phyloP scores from a whole-genome alignment of 352 stramenopile genomes.

The Globisporangium cylindrosporum region DNA sequence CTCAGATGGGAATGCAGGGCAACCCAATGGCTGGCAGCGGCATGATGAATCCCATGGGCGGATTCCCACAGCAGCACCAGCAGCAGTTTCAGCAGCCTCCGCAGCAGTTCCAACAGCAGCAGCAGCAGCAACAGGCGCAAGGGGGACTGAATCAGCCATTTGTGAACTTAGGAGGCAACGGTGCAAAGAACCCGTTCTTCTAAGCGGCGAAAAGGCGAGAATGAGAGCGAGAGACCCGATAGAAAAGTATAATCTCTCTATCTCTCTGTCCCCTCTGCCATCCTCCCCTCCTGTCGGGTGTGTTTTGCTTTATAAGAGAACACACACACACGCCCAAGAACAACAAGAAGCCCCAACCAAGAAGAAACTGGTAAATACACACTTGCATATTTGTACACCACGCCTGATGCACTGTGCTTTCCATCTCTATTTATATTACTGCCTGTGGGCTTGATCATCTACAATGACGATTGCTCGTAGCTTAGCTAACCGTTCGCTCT shows the following conservation, averaged over 20 bases:
- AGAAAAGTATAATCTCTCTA: slow-evolving; percentile 13
- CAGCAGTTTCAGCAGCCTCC: slow-evolving; percentile 29
- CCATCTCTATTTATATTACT: too few species aligned
- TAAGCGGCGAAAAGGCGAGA: slow-evolving; percentile 12
- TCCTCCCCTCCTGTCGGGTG: neutral
- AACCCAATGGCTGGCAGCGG: slow-evolving; percentile 45
- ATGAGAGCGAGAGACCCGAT: slow-evolving; percentile 3
- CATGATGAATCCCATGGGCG: slow-evolving; percentile 56
- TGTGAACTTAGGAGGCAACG: slow-evolving; percentile 56
- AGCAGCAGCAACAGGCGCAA: slow-evolving; percentile 34
- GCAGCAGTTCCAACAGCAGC: slow-evolving; percentile 29
- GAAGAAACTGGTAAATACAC: neutral
- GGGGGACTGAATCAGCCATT: slow-evolving; percentile 74
- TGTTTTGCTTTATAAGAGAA: neutral
- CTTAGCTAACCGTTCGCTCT: neutral
- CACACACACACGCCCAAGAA: neutral
- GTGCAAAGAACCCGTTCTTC: slow-evolving; percentile 48
- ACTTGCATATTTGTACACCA: neutral
- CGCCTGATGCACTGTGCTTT: too few species aligned
- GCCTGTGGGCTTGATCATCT: too few species aligned
- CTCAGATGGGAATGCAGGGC: slow-evolving; percentile 53
- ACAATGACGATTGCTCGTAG: neutral
- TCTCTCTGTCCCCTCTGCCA: neutral
- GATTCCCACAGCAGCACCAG: slow-evolving; percentile 45
- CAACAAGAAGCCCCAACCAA: neutral